Conservation (phyloP, 257 asterid species). For the Datura wrightii region DNA sequence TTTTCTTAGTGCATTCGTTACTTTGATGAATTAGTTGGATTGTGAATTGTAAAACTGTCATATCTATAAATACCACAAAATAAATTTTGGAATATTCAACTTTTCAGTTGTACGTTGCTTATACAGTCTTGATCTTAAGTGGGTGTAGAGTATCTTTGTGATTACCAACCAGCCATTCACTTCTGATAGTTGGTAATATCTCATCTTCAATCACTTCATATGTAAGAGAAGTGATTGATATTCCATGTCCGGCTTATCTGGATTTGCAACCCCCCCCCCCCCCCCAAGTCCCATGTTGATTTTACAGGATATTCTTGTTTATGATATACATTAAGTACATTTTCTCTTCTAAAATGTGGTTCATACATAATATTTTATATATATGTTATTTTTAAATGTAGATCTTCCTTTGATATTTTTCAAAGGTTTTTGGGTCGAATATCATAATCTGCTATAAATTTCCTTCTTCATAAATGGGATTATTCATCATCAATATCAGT, state of each 20-base stretch:
- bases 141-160: not conserved
- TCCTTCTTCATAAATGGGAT: no score
- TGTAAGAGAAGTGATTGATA: not conserved
- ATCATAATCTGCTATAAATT: no score
- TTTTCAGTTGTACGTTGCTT: not conserved
- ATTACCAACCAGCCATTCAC: not conserved
- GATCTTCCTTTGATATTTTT: no score
- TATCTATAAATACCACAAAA: not conserved
- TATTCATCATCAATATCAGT: no score
- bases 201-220: not conserved
- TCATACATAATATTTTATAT: no score
- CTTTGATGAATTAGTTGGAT: not conserved
- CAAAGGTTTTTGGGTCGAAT: no score
- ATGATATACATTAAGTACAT: not conserved
- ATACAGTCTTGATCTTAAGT: not conserved
- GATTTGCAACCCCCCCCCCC: no score
- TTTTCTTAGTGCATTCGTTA: no score
- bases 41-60: not conserved
- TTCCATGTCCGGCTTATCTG: no score
- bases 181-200: not conserved
- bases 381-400: no score
- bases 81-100: not conserved
- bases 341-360: not conserved
- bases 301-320: not conserved
- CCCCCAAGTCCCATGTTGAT: no score